Evolutionary conservation across 1,284 basidiomycete species (phyloP), one percentile per base, ranked within the genome.

Genomic region (Coniferiporia sulphurascens): DNA sequence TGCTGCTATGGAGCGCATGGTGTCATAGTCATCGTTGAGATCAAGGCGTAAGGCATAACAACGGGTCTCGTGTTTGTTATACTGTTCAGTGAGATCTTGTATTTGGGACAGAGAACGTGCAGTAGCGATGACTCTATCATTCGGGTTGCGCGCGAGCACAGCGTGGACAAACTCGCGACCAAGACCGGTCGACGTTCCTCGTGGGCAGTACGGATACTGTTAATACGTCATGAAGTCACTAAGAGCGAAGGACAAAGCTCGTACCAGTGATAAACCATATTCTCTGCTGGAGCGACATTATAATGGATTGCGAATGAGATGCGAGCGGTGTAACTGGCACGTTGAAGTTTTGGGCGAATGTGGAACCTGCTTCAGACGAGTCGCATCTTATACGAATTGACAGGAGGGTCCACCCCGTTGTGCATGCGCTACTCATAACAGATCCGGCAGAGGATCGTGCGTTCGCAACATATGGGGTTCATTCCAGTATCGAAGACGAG

Each of bases 171-270:
- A 73, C 48, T 78, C 78, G 64, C 76, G 77, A 10, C 84, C 84
- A 62, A 85, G 81, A 35, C 84, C 84, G 22, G 83, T 82, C 2
- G 82, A 81, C 21, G 82, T 80, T 38, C 83, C 83, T 84, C 27
- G 48, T n/a, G n/a, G n/a, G n/a, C n/a, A n/a, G 10, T 13, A n/a
- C 10, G n/a, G 41, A 27, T 13, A n/a, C n/a, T 13, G n/a, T 13
- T 43, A n/a, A 13, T 13, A 22, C 32, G 13, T 12, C 32, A 6
- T 8, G 15, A 22, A 15, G 41, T 58, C 13, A 44, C 17, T 35
- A 12, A 21, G 27, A 50, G 19, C 36, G 17, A 5, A 34, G 13
- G n/a, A 38, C 12, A 15, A 21, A 44, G 9, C 4, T 27, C 44
- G 48, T 22, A 59, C 58, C 58, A 21, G 58, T 59, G 9, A 59